Conservation (phyloP, 495 filamentous ascomycete genomes). For the Beverwykella pulmonaria region DNA sequence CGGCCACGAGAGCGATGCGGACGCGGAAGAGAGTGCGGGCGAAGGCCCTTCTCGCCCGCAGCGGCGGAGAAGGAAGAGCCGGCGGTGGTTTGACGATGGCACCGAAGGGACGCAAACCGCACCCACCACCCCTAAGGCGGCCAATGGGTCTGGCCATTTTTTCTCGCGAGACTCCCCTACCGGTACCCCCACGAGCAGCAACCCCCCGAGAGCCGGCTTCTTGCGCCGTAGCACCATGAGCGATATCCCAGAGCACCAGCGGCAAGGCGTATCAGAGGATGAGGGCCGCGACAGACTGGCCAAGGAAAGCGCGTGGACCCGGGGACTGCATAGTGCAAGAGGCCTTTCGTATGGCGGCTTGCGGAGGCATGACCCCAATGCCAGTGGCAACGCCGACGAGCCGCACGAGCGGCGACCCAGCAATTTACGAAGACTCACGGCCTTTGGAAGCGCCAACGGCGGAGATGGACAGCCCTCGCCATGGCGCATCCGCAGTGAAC, state of each 20-base stretch:
- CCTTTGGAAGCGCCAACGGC: conserved; percentile 59
- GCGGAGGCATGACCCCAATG: conserved; percentile 42
- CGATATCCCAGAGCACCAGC: conserved; percentile 65
- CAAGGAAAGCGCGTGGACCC: conserved; percentile 59
- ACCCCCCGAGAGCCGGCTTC: conserved; percentile 53
- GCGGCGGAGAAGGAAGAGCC: conserved; percentile 42
- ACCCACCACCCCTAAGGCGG: conserved; percentile 62
- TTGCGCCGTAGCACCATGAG: conserved; percentile 70
- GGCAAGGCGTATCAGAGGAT: conserved; percentile 81
- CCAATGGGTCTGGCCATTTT: conserved; percentile 30
- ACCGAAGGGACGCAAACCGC: conserved; percentile 53
- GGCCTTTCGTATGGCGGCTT: conserved; percentile 57
- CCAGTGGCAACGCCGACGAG: conserved; percentile 27
- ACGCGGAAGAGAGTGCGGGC: conserved; percentile 47
- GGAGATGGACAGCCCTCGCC: conserved; percentile 55
- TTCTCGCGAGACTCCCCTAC: conserved; percentile 38
- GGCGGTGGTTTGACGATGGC: conserved; percentile 38
- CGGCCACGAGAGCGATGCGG: conserved; percentile 44
- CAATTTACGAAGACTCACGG: conserved; percentile 74
- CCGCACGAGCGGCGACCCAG: conserved; percentile 64
- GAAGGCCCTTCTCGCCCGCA: conserved; percentile 40
- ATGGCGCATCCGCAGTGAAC: conserved; percentile 59
- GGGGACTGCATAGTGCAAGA: conserved; percentile 58
- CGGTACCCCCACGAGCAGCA: conserved; percentile 24
- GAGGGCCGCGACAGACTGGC: conserved; percentile 78